Percentiles rank a stretch among this genome's conserved stretches.
Evolutionary conservation across 495 filamentous ascomycete genomes (phyloP).

Genomic region (Neurospora sp.): DNA sequence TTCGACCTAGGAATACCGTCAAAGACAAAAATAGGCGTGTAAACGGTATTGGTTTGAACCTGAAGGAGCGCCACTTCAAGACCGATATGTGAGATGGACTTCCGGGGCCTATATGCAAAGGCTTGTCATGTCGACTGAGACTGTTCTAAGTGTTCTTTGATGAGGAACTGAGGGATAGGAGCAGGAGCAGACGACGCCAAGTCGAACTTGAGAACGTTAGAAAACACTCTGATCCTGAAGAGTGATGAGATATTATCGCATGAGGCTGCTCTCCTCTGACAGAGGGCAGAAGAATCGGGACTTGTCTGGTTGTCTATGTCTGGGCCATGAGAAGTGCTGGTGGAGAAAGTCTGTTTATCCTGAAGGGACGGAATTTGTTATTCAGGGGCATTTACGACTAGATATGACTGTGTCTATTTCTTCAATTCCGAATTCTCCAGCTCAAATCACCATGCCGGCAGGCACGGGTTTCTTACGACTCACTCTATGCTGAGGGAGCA

Average conservation of each 20-base stretch:
- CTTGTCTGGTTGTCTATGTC: background rate
- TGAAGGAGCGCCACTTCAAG: background rate
- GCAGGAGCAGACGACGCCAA: background rate
- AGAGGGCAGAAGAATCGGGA: background rate
- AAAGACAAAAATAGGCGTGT: no score
- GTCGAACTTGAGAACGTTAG: background rate
- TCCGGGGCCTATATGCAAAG: background rate
- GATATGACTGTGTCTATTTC: no score
- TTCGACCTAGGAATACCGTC: background rate
- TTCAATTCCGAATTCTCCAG: no score
- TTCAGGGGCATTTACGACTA: background rate
- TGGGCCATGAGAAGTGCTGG: background rate
- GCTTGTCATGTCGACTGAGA: background rate
- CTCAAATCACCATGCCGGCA: no score
- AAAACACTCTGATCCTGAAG: no score
- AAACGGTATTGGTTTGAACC: background rate
- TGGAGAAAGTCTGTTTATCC: background rate
- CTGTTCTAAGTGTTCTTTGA: background rate
- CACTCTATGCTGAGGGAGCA: background rate
- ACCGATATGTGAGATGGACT: background rate
- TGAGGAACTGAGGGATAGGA: background rate
- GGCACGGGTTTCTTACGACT: no score
- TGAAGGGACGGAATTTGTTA: background rate
- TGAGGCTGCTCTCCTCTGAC: background rate
- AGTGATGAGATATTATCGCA: no score